These are phyloP conservation scores for Yarrowia yakushimensis DNA, from an alignment of 805 yeast species.

Conservation along the genomic window DNA sequence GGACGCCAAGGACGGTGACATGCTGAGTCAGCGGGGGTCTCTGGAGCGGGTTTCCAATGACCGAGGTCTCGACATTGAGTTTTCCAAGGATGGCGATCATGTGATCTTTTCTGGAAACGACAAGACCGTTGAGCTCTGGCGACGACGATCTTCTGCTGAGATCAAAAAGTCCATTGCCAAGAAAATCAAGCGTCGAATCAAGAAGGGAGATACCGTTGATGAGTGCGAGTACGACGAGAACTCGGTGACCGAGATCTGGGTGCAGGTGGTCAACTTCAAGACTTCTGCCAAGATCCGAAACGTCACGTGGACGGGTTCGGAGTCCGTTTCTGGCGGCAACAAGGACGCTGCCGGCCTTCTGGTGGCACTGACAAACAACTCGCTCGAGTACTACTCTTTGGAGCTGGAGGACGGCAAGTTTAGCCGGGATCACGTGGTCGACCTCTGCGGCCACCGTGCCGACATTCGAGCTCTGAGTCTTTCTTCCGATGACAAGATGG, in stretches of 20 bases:
- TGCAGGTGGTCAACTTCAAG: constrained; percentile 67
- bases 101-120: constrained; percentile 68
- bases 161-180: constrained; percentile 70
- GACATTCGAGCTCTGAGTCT: constrained; percentile 83
- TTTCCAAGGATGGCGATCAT: constrained; percentile 42
- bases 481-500: constrained; percentile 71
- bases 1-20: constrained; percentile 47
- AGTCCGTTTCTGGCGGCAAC: constrained; percentile 30
- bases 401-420: constrained; percentile 52
- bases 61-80: constrained; percentile 60
- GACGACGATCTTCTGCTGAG: constrained; percentile 73
- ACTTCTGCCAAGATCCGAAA: constrained; percentile 61
- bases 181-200: constrained; percentile 72
- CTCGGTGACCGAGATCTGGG: constrained; percentile 44
- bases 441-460: constrained; percentile 80
- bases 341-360: constrained; percentile 52
- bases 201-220: constrained; percentile 47
- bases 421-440: constrained; percentile 52
- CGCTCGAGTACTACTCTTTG: constrained; percentile 64
- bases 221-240: constrained; percentile 48
- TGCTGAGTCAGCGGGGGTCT: constrained; percentile 40
- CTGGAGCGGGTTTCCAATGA: constrained; percentile 42
- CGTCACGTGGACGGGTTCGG: constrained; percentile 50
- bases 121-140: constrained; percentile 72
- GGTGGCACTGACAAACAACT: constrained; percentile 66